Evolutionary conservation across 257 asterid genomes (phyloP).

Genomic region (Petrea volubilis): DNA sequence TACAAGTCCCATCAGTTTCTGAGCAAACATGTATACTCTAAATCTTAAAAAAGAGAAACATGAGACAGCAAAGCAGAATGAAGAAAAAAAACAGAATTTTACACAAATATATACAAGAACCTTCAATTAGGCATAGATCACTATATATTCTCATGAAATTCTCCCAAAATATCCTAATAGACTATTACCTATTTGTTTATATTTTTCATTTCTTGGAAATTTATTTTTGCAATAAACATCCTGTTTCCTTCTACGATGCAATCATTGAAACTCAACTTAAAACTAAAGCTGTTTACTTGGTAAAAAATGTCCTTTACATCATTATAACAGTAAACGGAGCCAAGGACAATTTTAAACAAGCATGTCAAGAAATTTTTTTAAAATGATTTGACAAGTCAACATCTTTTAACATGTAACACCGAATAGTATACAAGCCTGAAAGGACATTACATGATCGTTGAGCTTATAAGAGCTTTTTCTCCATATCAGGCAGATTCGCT

Average conservation of each 20-base stretch:
- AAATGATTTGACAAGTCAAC: not conserved
- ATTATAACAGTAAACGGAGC: not conserved
- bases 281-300: not conserved
- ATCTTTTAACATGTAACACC: not conserved
- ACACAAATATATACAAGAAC: not conserved
- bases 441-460: not conserved
- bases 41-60: not conserved
- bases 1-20: conserved; percentile 21
- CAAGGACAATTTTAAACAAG: not conserved
- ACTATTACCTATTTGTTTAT: not conserved
- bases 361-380: not conserved
- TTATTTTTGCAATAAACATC: not conserved
- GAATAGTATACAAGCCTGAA: not conserved
- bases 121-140: not conserved
- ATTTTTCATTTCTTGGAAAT: not conserved
- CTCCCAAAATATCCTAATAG: not conserved
- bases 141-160: not conserved
- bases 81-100: not conserved
- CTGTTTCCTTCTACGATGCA: not conserved
- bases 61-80: not conserved
- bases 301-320: not conserved
- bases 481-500: not conserved
- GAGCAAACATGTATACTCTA: not conserved
- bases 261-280: not conserved
- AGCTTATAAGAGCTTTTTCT: not conserved